phyloP scores from a whole-genome alignment of 2,329 filamentous ascomycete species.

The Daldinia sp. region DNA sequence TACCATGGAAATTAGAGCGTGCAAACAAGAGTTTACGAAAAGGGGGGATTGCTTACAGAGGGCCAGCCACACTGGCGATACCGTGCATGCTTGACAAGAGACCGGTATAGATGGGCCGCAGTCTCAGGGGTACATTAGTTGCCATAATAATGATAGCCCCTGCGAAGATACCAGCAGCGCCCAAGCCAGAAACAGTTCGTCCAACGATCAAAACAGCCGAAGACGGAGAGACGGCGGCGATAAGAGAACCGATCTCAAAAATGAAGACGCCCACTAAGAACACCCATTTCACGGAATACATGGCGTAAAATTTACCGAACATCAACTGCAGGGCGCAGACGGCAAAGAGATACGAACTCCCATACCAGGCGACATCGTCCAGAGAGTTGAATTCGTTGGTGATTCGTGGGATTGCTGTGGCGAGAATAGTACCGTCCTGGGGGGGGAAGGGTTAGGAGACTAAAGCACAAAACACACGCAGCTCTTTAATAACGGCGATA shows the following conservation, averaged over 20 bases:
- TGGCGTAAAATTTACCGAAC: conserved; percentile 28
- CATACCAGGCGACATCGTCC: conserved; percentile 43
- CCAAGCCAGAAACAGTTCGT: conserved; percentile 49
- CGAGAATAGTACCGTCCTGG: conserved; percentile 35
- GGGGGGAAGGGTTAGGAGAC: conserved; percentile 1
- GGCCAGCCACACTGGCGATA: conserved; percentile 32
- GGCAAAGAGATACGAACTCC: conserved; percentile 28
- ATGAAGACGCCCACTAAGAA: conserved; percentile 21
- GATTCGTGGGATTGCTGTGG: conserved; percentile 43
- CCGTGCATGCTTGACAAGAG: conserved; percentile 21
- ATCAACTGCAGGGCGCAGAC: conserved; percentile 26
- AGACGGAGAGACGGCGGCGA: conserved; percentile 32
- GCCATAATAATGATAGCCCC: conserved; percentile 48
- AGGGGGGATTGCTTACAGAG: conserved; percentile 40
- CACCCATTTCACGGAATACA: conserved; percentile 28
- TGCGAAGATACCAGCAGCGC: conserved; percentile 49
- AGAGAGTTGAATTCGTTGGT: conserved; percentile 43
- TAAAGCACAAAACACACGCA: neutral
- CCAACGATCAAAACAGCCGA: conserved; percentile 48
- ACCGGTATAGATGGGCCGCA: conserved; percentile 24
- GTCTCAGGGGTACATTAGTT: conserved; percentile 42
- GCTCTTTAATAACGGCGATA: neutral
- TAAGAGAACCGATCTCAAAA: conserved; percentile 33
- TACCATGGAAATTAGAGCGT: conserved; percentile 42
- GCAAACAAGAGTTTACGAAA: conserved; percentile 46